phyloP scores from a whole-genome alignment of 1,139 yeast species.

The Scheffersomyces cryptocercus region DNA sequence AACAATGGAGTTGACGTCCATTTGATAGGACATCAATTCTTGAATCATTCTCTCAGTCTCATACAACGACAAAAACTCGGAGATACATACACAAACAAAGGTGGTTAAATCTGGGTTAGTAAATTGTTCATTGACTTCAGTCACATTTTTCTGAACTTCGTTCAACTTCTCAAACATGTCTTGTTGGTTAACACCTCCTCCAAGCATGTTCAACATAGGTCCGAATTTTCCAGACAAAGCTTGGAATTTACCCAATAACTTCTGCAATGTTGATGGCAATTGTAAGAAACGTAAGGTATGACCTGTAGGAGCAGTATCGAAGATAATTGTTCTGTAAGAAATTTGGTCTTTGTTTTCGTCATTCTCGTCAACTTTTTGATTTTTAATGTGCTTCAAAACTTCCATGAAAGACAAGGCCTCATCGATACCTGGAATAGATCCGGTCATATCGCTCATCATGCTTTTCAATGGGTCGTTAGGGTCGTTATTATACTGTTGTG shows the following conservation, averaged over 20 bases:
- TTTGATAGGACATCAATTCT: slow-evolving; percentile 88
- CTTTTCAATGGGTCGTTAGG: slow-evolving; percentile 63
- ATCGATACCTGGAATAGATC: slow-evolving; percentile 96
- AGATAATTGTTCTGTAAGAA: slow-evolving; percentile 81
- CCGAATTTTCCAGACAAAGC: slow-evolving; percentile 87
- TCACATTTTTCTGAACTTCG: slow-evolving; percentile 79
- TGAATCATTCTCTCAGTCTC: slow-evolving; percentile 98
- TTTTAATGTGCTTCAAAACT: slow-evolving; percentile 92
- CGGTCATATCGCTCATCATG: slow-evolving; percentile 89
- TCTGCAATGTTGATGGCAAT: slow-evolving; percentile 87
- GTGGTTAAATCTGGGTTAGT: slow-evolving; percentile 96
- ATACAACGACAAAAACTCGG: slow-evolving; percentile 91
- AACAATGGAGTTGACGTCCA: slow-evolving; percentile 94
- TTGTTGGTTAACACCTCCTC: slow-evolving; percentile 67
- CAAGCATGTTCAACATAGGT: slow-evolving; percentile 79
- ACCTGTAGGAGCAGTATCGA: slow-evolving; percentile 98
- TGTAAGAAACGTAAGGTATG: slow-evolving; percentile 94
- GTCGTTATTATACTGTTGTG: slow-evolving; percentile 55
- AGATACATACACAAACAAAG: slow-evolving; percentile 94
- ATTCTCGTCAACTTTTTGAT: slow-evolving; percentile 48
- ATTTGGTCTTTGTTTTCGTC: slow-evolving; percentile 39
- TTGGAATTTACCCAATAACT: slow-evolving; percentile 81
- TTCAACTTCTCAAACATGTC: slow-evolving; percentile 82
- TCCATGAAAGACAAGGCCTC: slow-evolving; percentile 98
- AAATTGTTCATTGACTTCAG: slow-evolving; percentile 90